Percentiles rank a stretch among this genome's conserved stretches.
phyloP scores from a whole-genome alignment of 2,329 filamentous ascomycete genomes.

The Fusarium acutatum region DNA sequence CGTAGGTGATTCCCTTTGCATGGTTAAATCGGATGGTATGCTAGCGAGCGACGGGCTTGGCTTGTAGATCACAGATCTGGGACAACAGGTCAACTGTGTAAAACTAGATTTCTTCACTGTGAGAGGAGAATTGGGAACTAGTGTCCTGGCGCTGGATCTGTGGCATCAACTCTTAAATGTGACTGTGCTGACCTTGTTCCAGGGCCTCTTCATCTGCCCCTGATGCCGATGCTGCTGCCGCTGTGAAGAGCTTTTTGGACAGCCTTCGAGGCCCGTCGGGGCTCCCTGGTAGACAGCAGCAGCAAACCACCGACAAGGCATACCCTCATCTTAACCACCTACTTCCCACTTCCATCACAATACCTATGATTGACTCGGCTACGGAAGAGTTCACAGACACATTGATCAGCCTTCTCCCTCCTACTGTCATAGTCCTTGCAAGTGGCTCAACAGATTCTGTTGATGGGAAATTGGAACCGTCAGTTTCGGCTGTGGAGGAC shows the following conservation, averaged over 20 bases:
- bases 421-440: constrained; percentile 78
- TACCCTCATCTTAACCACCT: constrained; percentile 90
- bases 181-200: constrained; percentile 55
- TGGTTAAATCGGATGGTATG: constrained; percentile 39
- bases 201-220: constrained; percentile 68
- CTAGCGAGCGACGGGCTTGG: constrained; percentile 32
- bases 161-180: constrained; percentile 32
- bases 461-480: constrained; percentile 69
- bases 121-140: constrained; percentile 43
- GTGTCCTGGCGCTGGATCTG: constrained; percentile 37
- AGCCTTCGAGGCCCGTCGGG: constrained; percentile 72
- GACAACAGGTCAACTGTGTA: constrained; percentile 44
- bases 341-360: constrained; percentile 78
- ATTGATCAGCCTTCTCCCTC: constrained; percentile 81
- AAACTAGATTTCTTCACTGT: constrained; percentile 44
- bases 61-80: constrained; percentile 33
- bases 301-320: constrained; percentile 59
- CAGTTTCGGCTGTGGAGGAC: constrained; percentile 72
- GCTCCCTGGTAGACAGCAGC: constrained; percentile 47
- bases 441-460: constrained; percentile 69
- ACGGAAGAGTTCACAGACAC: constrained; percentile 74
- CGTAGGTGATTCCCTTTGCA: constrained; percentile 78
- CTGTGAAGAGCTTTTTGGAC: constrained; percentile 88
- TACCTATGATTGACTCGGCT: constrained; percentile 75
- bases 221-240: constrained; percentile 79